Conservation (phyloP, 2,329 filamentous ascomycete species). For the Tolypocladium pustulatum region DNA sequence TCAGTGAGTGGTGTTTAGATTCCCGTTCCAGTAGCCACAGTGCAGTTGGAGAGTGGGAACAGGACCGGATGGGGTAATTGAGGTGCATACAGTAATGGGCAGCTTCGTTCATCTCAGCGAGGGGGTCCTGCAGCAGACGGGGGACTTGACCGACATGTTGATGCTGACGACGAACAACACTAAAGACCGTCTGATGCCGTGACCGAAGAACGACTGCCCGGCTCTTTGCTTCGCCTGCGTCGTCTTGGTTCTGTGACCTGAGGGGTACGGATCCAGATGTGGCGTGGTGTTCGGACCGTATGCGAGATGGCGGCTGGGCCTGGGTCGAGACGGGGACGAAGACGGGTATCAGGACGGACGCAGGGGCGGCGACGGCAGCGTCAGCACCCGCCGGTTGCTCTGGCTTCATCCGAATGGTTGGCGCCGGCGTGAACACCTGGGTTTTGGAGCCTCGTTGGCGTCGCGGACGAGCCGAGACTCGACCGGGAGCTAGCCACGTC, state of each 20-base stretch:
- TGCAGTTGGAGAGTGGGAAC: not conserved
- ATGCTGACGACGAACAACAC: not conserved
- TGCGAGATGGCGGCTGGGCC: not conserved
- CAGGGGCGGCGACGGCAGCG: not conserved
- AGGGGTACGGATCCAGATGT: not conserved
- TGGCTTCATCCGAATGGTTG: not conserved
- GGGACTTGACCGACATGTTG: not conserved
- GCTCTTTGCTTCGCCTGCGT: not conserved
- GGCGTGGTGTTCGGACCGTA: not conserved
- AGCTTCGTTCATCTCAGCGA: not conserved
- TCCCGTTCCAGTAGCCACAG: not conserved
- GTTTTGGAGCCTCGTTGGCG: not conserved
- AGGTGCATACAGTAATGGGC: not conserved
- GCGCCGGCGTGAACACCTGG: not conserved
- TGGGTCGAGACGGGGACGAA: not conserved
- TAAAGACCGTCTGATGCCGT: not conserved
- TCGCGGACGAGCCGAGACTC: constrained; percentile 18
- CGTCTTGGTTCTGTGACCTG: not conserved
- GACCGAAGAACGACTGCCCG: not conserved
- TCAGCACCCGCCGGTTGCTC: not conserved
- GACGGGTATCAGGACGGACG: not conserved
- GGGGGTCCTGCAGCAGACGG: not conserved
- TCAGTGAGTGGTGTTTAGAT: not conserved
- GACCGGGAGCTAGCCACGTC: constrained; percentile 28
- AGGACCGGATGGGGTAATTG: not conserved